Evolutionary conservation across 371 early-diverging fungal genomes (phyloP).

Genomic region (Apophysomyces ossiformis): DNA sequence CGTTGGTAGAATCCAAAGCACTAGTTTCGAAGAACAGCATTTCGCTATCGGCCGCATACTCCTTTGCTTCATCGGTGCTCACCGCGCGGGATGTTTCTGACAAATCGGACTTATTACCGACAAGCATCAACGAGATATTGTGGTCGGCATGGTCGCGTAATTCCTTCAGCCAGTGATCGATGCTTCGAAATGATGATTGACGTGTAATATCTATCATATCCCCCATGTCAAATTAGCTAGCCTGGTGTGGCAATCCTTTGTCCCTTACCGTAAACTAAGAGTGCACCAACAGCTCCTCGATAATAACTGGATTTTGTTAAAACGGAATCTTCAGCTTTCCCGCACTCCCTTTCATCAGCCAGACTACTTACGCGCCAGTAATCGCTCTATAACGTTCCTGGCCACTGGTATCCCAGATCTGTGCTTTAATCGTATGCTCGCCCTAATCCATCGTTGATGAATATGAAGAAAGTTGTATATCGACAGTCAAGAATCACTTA

Average conservation of each 20-base stretch:
- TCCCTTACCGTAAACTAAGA: conserved; percentile 46
- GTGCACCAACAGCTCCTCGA: conserved; percentile 53
- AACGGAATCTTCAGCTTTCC: neutral
- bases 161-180: conserved; percentile 96
- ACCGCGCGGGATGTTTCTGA: conserved; percentile 59
- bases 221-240: neutral
- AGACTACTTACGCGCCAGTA: conserved; percentile 60
- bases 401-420: conserved; percentile 93
- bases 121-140: conserved; percentile 89
- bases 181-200: conserved; percentile 89
- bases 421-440: conserved; percentile 67
- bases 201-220: conserved; percentile 85
- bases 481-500: conserved; percentile 6
- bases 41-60: conserved; percentile 82
- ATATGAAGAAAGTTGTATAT: neutral
- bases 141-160: conserved; percentile 96
- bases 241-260: neutral
- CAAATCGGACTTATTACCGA: conserved; percentile 99
- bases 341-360: neutral
- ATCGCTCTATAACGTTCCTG: conserved; percentile 85
- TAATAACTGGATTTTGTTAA: conserved; percentile 29
- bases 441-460: neutral
- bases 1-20: conserved; percentile 91
- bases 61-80: conserved; percentile 42
- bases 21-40: conserved; percentile 95